Evolutionary conservation across 2,329 filamentous ascomycete genomes (phyloP), one percentile per base, ranked within the genome.

Genomic region (Knufia fluminis): DNA sequence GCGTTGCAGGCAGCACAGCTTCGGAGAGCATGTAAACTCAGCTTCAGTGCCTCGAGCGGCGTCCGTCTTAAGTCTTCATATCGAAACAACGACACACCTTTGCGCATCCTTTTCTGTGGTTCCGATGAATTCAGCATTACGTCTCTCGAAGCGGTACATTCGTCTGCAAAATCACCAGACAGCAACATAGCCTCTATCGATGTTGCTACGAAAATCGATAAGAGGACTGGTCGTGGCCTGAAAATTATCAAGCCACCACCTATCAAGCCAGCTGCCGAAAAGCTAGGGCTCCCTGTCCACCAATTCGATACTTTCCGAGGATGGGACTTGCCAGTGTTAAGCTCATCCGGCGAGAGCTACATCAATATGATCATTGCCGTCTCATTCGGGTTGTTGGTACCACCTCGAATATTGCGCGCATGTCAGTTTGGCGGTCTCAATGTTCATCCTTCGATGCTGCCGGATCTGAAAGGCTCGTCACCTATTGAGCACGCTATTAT

Each of bases 371-470:
- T 98, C 57, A 74, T 97, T 40, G 90, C 90, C 42, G 92, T 97
- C 3, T 97, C 92, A 0, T 98, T 97, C 67, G 92, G 92, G 2
- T 76, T 95, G 6, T 84, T 96, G 53, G 82, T 98, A 1, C 92
- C 92, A 0, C 75, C 77, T 0, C 76, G 87, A 3, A 79, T 97
- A 14, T 72, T 98, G 19, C 70, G 71, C 19, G 69, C 69, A 1
- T 79, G 85, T 20, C 79, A 77, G 59, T 95, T 94, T 67, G 90
- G 90, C 38, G 92, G 92, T 0, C 69, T 98, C 2, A 98, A 98
- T 66, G 76, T 98, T 1, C 92, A 98, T 62, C 92, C 92, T 1
- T 97, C 91, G 0, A 69, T 96, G 23, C 76, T 98, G 12, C 91
- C 90, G 3, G 84, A 92, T 82, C 46, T 55, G 39, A 51, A 42